Evolutionary conservation across 2,329 filamentous ascomycete genomes (phyloP).

Genomic region (Penicillium freii): DNA sequence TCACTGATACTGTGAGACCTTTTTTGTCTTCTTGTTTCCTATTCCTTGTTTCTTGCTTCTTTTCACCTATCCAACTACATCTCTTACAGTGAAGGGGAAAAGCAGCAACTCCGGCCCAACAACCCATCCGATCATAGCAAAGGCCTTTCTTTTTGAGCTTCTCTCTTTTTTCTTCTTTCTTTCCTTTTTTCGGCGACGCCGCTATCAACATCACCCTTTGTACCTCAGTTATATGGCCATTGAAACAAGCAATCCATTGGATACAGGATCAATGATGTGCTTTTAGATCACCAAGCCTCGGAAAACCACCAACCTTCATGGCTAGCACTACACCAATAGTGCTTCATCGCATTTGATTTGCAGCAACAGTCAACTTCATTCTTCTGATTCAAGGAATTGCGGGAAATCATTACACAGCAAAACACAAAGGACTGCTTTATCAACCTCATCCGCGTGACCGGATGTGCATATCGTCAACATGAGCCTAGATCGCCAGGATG

Average conservation of each 20-base stretch:
- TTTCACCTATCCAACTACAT: not conserved
- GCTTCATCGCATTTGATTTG: constrained; percentile 3
- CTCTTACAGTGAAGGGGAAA: not conserved
- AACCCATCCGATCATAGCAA: not conserved
- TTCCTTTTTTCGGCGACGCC: not conserved
- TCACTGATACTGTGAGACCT: not conserved
- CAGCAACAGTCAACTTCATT: not conserved
- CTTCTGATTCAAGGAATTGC: not conserved
- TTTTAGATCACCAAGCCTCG: constrained; percentile 13
- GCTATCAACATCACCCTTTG: not conserved
- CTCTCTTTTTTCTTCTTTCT: not conserved
- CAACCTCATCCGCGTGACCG: not conserved
- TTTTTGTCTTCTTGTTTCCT: not conserved
- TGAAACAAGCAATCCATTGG: not conserved
- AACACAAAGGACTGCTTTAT: not conserved
- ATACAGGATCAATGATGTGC: constrained; percentile 17
- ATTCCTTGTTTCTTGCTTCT: not conserved
- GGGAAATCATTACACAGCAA: not conserved
- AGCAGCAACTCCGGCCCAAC: not conserved
- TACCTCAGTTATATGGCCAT: not conserved
- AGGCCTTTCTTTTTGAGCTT: not conserved
- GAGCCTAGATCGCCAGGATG: constrained; percentile 37
- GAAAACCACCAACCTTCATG: constrained; percentile 21
- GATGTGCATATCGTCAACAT: constrained; percentile 25
- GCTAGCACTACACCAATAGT: constrained; percentile 13